Percentiles rank a stretch among this genome's conserved stretches.
Evolutionary conservation across 306 rosid genomes (phyloP).

Genomic region (Prunus armeniaca): DNA sequence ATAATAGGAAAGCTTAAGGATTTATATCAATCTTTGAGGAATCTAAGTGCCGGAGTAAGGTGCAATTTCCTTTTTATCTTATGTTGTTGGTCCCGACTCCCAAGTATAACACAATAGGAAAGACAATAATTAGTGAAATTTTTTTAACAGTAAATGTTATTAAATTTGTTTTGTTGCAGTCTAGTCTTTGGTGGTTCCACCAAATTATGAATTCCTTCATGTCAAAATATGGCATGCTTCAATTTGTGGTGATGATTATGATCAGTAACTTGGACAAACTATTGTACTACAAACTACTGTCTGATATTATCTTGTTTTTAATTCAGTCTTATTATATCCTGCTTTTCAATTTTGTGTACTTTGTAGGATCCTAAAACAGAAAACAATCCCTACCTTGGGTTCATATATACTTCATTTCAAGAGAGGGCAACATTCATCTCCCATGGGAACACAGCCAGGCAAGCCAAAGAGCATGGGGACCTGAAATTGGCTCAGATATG

Average conservation of each 20-base stretch:
- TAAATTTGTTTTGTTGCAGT: not conserved
- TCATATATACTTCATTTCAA: constrained; percentile 61
- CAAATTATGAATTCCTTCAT: not conserved
- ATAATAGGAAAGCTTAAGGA: not conserved
- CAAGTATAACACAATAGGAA: not conserved
- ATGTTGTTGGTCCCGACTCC: not conserved
- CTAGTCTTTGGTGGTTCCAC: not conserved
- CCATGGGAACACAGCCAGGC: constrained; percentile 61
- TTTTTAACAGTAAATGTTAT: not conserved
- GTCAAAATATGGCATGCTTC: not conserved
- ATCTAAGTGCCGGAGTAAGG: not conserved
- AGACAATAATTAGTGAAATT: not conserved
- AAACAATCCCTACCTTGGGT: constrained; percentile 54
- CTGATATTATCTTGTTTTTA: not conserved
- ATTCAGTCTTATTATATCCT: not conserved
- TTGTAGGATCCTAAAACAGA: constrained; percentile 52
- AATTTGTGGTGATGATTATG: not conserved
- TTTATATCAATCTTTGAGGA: not conserved
- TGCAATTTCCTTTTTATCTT: not conserved
- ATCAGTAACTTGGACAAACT: not conserved
- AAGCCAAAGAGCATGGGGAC: constrained; percentile 54
- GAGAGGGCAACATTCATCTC: constrained; percentile 62
- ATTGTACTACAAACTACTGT: not conserved
- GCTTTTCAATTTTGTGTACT: not conserved
- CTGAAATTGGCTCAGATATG: constrained; percentile 52